phyloP scores from a whole-genome alignment of 805 yeast species.

The Saccharomycopsis babjevae region DNA sequence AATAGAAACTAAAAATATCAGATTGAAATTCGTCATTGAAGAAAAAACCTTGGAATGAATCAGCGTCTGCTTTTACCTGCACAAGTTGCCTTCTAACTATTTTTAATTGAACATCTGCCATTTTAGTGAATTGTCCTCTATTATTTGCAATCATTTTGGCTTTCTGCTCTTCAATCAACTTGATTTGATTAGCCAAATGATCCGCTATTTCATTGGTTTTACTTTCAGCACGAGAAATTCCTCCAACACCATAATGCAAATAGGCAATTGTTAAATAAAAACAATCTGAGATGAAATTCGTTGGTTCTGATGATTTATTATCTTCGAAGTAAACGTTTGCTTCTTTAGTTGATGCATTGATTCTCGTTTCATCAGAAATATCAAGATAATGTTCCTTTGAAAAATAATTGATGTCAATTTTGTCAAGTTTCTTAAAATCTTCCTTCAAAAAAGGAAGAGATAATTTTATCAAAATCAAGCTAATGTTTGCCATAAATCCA shows the following conservation, averaged over 20 bases:
- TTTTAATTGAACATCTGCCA: constrained; percentile 36
- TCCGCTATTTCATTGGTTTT: constrained; percentile 41
- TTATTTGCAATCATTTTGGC: constrained; percentile 25
- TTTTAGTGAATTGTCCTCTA: constrained; percentile 21
- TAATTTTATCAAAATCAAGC: constrained; percentile 55
- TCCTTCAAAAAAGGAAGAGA: constrained; percentile 79
- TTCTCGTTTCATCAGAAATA: constrained; percentile 70
- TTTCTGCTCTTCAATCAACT: constrained; percentile 33
- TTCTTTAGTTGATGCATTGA: constrained; percentile 65
- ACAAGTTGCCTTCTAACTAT: constrained; percentile 35
- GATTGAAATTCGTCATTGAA: constrained; percentile 45
- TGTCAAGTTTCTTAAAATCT: constrained; percentile 55
- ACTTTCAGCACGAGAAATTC: constrained; percentile 48
- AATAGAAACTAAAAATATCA: constrained; percentile 64
- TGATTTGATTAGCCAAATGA: constrained; percentile 40
- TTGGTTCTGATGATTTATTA: constrained; percentile 26
- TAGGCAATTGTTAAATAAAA: constrained; percentile 73
- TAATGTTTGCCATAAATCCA: constrained; percentile 72
- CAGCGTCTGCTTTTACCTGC: constrained; percentile 34
- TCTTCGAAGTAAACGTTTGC: constrained; percentile 46
- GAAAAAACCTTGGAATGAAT: constrained; percentile 56
- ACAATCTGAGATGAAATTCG: constrained; percentile 85
- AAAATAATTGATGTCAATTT: constrained; percentile 66
- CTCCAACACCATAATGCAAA: constrained; percentile 84
- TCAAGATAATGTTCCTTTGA: constrained; percentile 42